A percentile compares a stretch with the other conserved stretches of the same genome.
phyloP scores from a whole-genome alignment of 768 basidiomycete species.

The Suillus occidentalis region DNA sequence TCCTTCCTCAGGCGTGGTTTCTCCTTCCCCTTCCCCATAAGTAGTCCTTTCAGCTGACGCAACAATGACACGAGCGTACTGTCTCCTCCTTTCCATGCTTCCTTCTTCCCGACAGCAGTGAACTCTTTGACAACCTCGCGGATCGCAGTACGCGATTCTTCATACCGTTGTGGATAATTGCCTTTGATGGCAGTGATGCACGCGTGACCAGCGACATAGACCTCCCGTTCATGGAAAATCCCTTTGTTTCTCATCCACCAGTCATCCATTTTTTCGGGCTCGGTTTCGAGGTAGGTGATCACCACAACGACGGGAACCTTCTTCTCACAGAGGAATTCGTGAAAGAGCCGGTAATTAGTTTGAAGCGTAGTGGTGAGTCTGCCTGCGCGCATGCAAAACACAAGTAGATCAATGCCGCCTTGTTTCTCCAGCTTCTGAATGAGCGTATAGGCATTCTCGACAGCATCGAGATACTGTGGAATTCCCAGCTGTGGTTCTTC shows the following conservation, averaged over 20 bases:
- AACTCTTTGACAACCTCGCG: not conserved
- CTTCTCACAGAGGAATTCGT: constrained; percentile 37
- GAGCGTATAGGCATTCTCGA: constrained; percentile 33
- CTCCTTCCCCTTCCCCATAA: constrained; percentile 15
- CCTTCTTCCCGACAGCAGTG: not conserved
- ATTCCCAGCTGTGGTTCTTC: constrained; percentile 31
- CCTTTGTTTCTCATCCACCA: constrained; percentile 40
- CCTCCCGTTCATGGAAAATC: constrained; percentile 30
- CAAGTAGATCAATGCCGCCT: constrained; percentile 40
- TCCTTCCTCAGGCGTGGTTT: constrained; percentile 14
- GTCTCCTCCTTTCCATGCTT: not conserved
- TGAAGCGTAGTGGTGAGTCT: constrained; percentile 36
- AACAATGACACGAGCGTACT: constrained; percentile 13
- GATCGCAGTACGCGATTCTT: not conserved
- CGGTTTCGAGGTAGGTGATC: constrained; percentile 40
- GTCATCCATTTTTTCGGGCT: constrained; percentile 27
- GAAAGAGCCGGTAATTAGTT: constrained; percentile 41
- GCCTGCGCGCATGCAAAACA: constrained; percentile 39
- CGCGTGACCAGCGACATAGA: constrained; percentile 34
- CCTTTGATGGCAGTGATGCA: constrained; percentile 40
- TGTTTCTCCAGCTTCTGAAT: constrained; percentile 31
- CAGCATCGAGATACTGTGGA: constrained; percentile 23
- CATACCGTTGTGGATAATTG: not conserved
- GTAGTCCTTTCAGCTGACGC: constrained; percentile 16
- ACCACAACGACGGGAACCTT: constrained; percentile 38